Base-by-base conservation (phyloP, 2,329 filamentous ascomycete species). In the Rutstroemia sp. region DNA sequence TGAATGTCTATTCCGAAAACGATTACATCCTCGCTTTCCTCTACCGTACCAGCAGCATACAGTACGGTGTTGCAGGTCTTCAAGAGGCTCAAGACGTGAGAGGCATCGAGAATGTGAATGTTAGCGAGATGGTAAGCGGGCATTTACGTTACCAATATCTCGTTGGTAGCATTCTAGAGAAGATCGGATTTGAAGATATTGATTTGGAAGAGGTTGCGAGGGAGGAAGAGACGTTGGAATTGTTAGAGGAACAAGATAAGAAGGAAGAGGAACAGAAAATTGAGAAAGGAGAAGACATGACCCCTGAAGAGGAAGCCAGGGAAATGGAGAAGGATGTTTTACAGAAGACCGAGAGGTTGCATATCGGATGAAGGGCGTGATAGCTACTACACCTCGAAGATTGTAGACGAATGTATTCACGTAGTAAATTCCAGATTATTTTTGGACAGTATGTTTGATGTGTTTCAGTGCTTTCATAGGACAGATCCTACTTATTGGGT, bases 1-100 rank as follows among this genome's bases (percentile, higher is more conserved):
- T 95, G 64, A 96, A 96, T 64, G 90, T 92, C 8, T 96, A 87
- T 72, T 92, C 89, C 1, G 83, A 86, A 52, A 92, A 94, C 59
- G 92, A 96, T 71, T 88, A 90, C 66, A 84, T 96, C 34, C 82
- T 96, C 1, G 91, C 84, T 1, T 92, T 96, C 68, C 75, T 96
- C 18, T 96, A 96, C 70, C 84, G 92, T 46, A 86, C 90, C 2
- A 90, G 88, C 42, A 91, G 86, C 58, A 80, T 95, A 27, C 87
- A 94, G 61, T 79, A 88, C 42, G 92, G 92, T 3, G 82, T 96
- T 44, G 91, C 91, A 0, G 92, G 92, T 0, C 74, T 97, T 1
- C 88, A 96, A 68, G 78, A 83, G 34, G 81, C 95, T 23, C 72
- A 83, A 57, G 80, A 78, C 8, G 81, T 92, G 16, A 78, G 81